Conservation (phyloP, 805 yeast genomes). For the Saccharomycopsis amapae region DNA sequence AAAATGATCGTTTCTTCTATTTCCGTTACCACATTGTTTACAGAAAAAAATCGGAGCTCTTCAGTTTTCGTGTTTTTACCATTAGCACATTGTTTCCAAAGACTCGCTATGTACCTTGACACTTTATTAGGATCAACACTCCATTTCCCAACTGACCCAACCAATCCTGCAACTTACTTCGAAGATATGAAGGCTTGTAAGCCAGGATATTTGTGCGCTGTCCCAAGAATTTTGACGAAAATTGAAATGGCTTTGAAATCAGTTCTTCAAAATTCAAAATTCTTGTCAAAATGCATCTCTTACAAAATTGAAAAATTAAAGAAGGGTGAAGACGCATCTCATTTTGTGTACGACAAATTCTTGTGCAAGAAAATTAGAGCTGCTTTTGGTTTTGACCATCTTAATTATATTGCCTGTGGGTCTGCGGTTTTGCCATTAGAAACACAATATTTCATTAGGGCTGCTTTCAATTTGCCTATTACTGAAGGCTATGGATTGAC, state of each 20-base stretch:
- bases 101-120: conserved; percentile 32
- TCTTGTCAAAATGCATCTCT: conserved; percentile 35
- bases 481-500: conserved; percentile 71
- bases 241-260: conserved; percentile 56
- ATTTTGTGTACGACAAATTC: conserved; percentile 31
- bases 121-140: conserved; percentile 32
- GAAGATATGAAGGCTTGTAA: conserved; percentile 50
- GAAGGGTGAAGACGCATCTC: conserved; percentile 33
- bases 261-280: conserved; percentile 34
- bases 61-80: conserved; percentile 40
- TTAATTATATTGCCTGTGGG: conserved; percentile 41
- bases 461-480: conserved; percentile 47
- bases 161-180: conserved; percentile 46
- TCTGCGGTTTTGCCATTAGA: conserved; percentile 62
- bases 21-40: conserved; percentile 24
- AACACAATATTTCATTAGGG: conserved; percentile 43
- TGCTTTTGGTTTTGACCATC: conserved; percentile 43
- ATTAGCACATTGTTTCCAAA: conserved; percentile 47
- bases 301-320: conserved; percentile 31
- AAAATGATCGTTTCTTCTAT: conserved; percentile 37
- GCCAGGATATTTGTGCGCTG: conserved; percentile 49
- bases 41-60: background rate
- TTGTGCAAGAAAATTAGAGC: conserved; percentile 38
- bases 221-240: conserved; percentile 58
- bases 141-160: conserved; percentile 36